A percentile compares a stretch with the other conserved stretches of the same genome.
These are phyloP conservation scores for Phoma sp. DNA, from an alignment of 2,329 filamentous ascomycete species.

Conservation along the genomic window DNA sequence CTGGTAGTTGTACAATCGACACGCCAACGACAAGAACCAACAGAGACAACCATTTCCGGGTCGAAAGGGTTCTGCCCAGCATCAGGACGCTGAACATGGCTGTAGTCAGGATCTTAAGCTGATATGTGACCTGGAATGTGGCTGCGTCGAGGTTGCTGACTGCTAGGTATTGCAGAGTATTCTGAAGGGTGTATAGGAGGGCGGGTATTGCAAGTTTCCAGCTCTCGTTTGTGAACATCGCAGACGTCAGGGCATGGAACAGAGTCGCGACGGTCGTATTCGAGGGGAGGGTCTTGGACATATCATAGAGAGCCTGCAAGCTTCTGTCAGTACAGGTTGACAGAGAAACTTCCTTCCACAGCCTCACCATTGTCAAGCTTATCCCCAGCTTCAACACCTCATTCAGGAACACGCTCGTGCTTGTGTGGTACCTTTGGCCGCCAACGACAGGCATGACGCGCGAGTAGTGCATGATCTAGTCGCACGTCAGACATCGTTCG, in stretches of 20 bases:
- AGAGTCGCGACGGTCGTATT: slow-evolving; percentile 81
- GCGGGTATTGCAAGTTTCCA: slow-evolving; percentile 95
- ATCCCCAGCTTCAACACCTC: slow-evolving; percentile 90
- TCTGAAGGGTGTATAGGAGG: slow-evolving; percentile 86
- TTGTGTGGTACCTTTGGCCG: slow-evolving; percentile 89
- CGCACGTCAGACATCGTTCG: slow-evolving; percentile 16
- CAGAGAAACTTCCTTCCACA: neutral
- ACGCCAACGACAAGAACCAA: slow-evolving; percentile 82
- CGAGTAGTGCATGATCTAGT: slow-evolving; percentile 89
- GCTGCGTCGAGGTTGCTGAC: slow-evolving; percentile 90
- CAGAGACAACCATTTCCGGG: slow-evolving; percentile 80
- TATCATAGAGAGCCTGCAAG: slow-evolving; percentile 74
- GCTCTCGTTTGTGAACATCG: slow-evolving; percentile 86
- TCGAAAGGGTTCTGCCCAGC: slow-evolving; percentile 71
- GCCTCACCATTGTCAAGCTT: slow-evolving; percentile 72
- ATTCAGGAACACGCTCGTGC: slow-evolving; percentile 91
- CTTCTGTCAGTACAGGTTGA: neutral
- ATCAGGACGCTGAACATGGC: slow-evolving; percentile 85
- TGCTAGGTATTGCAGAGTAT: slow-evolving; percentile 90
- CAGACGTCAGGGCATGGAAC: slow-evolving; percentile 77
- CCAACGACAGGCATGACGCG: slow-evolving; percentile 85
- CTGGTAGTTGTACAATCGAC: slow-evolving; percentile 81
- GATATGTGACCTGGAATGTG: slow-evolving; percentile 91
- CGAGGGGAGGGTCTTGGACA: slow-evolving; percentile 76
- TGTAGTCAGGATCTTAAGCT: slow-evolving; percentile 91